Conservation (phyloP, 768 basidiomycete genomes). For the Leccinum olivaceopallidum region DNA sequence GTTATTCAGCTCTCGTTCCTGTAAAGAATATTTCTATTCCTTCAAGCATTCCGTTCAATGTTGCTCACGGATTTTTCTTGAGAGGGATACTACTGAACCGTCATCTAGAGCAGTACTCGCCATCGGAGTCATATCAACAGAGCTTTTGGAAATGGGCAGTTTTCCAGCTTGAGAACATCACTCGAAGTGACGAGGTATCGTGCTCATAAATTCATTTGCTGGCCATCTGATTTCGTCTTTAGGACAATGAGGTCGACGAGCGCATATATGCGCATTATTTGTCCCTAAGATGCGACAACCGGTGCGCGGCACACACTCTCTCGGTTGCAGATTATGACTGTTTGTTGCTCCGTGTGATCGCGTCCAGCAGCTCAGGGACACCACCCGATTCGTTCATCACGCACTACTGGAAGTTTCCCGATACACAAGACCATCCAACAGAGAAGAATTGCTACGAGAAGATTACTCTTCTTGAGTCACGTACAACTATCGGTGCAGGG, state of each 20-base stretch:
- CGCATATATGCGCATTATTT: slow-evolving; percentile 66
- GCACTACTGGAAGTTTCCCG: slow-evolving; percentile 53
- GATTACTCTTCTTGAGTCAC: slow-evolving; percentile 70
- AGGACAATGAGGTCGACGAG: slow-evolving; percentile 65
- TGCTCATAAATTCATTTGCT: not conserved
- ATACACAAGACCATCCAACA: not conserved
- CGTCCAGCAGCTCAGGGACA: slow-evolving; percentile 24
- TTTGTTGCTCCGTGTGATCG: not conserved
- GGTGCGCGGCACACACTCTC: slow-evolving; percentile 26
- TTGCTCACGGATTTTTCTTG: slow-evolving; percentile 59
- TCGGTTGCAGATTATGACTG: not conserved
- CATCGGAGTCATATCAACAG: slow-evolving; percentile 61
- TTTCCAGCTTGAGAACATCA: slow-evolving; percentile 47
- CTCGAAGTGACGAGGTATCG: slow-evolving; percentile 47
- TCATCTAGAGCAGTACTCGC: slow-evolving; percentile 60
- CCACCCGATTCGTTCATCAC: slow-evolving; percentile 58
- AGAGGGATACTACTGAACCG: slow-evolving; percentile 47
- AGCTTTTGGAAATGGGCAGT: slow-evolving; percentile 78
- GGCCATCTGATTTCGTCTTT: slow-evolving; percentile 13
- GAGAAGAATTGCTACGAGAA: slow-evolving; percentile 34
- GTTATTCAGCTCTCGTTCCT: slow-evolving; percentile 53
- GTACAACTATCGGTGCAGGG: slow-evolving; percentile 69
- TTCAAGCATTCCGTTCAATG: slow-evolving; percentile 32
- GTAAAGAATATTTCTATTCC: slow-evolving; percentile 46
- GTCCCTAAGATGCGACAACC: slow-evolving; percentile 43